A percentile compares a stretch with the other conserved stretches of the same genome.
phyloP scores from a whole-genome alignment of 75 land plant species.

The Larix kaempferi region DNA sequence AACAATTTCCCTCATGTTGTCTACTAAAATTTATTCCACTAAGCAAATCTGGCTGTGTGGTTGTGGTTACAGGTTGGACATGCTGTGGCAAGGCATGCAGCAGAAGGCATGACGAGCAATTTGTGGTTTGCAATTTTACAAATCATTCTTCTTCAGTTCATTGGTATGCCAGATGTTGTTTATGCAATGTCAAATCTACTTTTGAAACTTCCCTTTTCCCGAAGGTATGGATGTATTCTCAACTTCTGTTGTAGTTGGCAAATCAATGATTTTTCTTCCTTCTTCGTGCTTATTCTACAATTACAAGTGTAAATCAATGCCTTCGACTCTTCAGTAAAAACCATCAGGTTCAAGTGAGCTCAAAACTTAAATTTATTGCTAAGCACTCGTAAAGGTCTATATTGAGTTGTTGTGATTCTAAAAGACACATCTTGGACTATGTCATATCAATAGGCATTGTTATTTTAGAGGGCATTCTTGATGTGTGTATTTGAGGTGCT shows the following conservation, averaged over 20 bases:
- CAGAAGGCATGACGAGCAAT: constrained; percentile 81
- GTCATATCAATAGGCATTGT: not conserved
- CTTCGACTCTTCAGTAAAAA: not conserved
- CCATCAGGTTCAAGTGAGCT: not conserved
- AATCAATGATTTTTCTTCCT: not conserved
- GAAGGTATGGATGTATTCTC: constrained; percentile 46
- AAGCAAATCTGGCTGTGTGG: not conserved
- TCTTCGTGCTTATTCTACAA: not conserved
- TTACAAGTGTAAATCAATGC: not conserved
- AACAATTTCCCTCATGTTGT: not conserved
- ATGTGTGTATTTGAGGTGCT: not conserved
- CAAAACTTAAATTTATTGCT: not conserved
- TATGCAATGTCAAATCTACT: constrained; percentile 70
- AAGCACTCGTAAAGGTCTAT: not conserved
- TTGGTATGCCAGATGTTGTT: constrained; percentile 71
- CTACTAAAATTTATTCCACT: not conserved
- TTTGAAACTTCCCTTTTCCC: constrained; percentile 86
- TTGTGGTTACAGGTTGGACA: constrained; percentile 69
- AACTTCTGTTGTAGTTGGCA: not conserved
- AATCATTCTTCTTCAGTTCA: constrained; percentile 67
- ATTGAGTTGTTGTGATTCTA: not conserved
- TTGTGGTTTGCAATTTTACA: constrained; percentile 76
- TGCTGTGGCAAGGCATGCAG: constrained; percentile 87
- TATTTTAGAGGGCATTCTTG: not conserved
- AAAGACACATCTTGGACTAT: not conserved